These are phyloP conservation scores for Exophiala dermatitidis DNA, from an alignment of 2,329 filamentous ascomycete species.

Conservation along the genomic window DNA sequence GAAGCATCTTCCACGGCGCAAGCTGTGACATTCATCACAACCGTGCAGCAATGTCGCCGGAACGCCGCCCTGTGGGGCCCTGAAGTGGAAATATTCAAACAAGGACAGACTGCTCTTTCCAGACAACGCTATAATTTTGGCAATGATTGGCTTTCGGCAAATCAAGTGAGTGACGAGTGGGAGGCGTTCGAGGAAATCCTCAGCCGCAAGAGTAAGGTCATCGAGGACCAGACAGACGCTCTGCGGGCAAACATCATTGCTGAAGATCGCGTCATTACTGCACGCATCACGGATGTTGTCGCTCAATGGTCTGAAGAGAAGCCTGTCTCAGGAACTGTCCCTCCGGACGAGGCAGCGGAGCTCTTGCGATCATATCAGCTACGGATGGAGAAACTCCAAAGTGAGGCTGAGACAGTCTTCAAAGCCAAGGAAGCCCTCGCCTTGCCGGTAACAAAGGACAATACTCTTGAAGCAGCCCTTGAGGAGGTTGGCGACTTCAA, in stretches of 20 bases:
- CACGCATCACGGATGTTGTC: constrained; percentile 80
- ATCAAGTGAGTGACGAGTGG: constrained; percentile 96
- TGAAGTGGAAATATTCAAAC: constrained; percentile 90
- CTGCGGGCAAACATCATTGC: constrained; percentile 89
- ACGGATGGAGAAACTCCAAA: constrained; percentile 75
- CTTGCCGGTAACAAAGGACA: constrained; percentile 70
- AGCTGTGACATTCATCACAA: constrained; percentile 96
- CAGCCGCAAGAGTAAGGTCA: constrained; percentile 85
- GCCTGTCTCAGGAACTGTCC: constrained; percentile 88
- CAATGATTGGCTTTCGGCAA: constrained; percentile 87
- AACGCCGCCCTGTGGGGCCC: constrained; percentile 92
- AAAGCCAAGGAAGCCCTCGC: constrained; percentile 96
- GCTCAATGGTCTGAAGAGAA: constrained; percentile 92
- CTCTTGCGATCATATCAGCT: constrained; percentile 76
- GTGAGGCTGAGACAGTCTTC: constrained; percentile 85
- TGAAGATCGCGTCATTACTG: constrained; percentile 83
- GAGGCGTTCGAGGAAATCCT: constrained; percentile 86
- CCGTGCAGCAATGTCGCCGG: constrained; percentile 90
- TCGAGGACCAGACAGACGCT: constrained; percentile 92
- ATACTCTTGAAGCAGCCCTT: constrained; percentile 73
- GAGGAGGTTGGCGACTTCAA: constrained; percentile 99
- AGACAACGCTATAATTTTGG: constrained; percentile 92
- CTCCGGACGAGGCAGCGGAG: constrained; percentile 77
- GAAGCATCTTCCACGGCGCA: constrained; percentile 94
- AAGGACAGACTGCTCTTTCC: constrained; percentile 85